Evolutionary conservation across 2,329 filamentous ascomycete species (phyloP).

Genomic region (Fusarium papillatum): DNA sequence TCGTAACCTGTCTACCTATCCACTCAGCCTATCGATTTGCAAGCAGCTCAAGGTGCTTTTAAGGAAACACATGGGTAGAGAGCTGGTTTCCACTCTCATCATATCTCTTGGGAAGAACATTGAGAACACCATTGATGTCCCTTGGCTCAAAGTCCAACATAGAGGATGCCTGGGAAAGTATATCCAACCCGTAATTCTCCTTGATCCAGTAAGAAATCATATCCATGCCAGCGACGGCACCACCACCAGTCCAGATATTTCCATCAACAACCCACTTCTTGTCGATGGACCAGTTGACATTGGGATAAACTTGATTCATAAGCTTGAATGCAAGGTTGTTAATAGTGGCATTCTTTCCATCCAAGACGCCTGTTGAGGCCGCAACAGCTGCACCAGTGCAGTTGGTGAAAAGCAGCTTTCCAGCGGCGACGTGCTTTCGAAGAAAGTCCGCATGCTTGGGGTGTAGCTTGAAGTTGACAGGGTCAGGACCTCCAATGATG

Average conservation of each 20-base stretch:
- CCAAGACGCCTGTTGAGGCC: constrained; percentile 52
- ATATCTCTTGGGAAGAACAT: constrained; percentile 46
- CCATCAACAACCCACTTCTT: constrained; percentile 60
- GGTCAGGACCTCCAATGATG: constrained; percentile 50
- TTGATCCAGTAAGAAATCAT: constrained; percentile 57
- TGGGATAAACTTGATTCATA: constrained; percentile 49
- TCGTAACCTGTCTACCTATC: background rate
- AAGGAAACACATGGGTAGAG: constrained; percentile 34
- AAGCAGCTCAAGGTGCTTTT: background rate
- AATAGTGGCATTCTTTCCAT: constrained; percentile 57
- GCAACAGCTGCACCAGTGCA: constrained; percentile 53
- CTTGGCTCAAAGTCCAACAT: constrained; percentile 53
- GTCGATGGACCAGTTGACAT: constrained; percentile 58
- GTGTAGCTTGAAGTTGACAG: constrained; percentile 43
- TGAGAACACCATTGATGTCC: constrained; percentile 46
- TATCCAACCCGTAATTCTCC: constrained; percentile 48
- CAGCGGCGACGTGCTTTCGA: constrained; percentile 49
- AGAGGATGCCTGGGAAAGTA: constrained; percentile 35
- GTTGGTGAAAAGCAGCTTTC: constrained; percentile 52
- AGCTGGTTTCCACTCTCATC: constrained; percentile 47
- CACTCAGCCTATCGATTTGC: background rate
- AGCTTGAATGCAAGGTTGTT: constrained; percentile 52
- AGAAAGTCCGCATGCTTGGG: constrained; percentile 49
- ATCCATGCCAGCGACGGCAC: constrained; percentile 61
- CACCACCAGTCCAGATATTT: constrained; percentile 61